phyloP scores from a whole-genome alignment of 495 filamentous ascomycete genomes.

The Pyrenula massariospora region DNA sequence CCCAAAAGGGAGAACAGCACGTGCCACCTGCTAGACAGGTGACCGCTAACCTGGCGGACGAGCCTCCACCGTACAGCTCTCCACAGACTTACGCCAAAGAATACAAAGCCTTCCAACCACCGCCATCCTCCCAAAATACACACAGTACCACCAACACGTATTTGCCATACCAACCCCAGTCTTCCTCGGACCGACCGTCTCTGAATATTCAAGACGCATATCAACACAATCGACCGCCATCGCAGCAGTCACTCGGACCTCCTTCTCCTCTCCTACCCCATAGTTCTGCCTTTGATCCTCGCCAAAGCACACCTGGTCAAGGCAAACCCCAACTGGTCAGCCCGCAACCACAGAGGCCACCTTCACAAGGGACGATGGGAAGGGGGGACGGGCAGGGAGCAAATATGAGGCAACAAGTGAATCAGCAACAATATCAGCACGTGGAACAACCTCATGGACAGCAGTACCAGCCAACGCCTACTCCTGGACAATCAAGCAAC shows the following conservation, averaged over 20 bases:
- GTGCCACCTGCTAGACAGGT: background rate
- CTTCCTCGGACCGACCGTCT: background rate
- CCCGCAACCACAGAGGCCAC: slow-evolving; percentile 23
- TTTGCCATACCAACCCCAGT: background rate
- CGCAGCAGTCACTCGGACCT: slow-evolving; percentile 43
- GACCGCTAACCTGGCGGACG: background rate
- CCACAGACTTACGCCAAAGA: background rate
- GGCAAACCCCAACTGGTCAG: slow-evolving; percentile 24
- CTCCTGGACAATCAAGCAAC: background rate
- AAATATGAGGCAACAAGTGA: slow-evolving; percentile 16
- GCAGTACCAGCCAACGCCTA: slow-evolving; percentile 9
- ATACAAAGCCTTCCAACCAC: background rate
- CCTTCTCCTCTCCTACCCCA: slow-evolving; percentile 20
- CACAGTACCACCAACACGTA: background rate
- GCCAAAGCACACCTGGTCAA: background rate
- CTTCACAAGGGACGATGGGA: slow-evolving; percentile 24
- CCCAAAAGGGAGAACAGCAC: background rate
- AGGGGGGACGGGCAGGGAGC: slow-evolving; percentile 18
- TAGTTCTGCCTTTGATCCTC: slow-evolving; percentile 8
- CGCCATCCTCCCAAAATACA: background rate
- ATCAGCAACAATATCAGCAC: slow-evolving; percentile 22
- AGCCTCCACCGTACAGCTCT: background rate
- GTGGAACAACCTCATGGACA: slow-evolving; percentile 9
- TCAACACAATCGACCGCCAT: slow-evolving; percentile 32
- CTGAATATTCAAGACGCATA: background rate